These are phyloP conservation scores for Nicotiana knightiana DNA, from an alignment of 257 asterid species.

Conservation along the genomic window DNA sequence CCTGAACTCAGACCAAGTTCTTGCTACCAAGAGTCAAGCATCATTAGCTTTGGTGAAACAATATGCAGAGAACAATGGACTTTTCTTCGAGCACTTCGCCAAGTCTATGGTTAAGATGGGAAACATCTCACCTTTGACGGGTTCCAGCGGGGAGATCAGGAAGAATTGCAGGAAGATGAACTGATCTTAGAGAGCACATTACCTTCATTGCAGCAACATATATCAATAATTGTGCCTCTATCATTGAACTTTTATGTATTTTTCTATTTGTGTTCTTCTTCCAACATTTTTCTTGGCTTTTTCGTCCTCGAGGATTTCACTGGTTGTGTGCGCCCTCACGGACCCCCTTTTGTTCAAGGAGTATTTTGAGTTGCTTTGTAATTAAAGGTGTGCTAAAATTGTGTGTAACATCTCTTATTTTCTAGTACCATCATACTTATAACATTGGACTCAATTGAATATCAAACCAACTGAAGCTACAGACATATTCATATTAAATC, in stretches of 20 bases:
- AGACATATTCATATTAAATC: neutral
- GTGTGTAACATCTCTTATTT: neutral
- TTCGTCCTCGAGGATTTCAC: neutral
- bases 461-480: neutral
- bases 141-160: slow-evolving; percentile 66
- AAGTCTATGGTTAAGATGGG: slow-evolving; percentile 84
- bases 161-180: slow-evolving; percentile 71
- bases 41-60: slow-evolving; percentile 61
- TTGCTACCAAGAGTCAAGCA: slow-evolving; percentile 57
- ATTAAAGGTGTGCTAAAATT: neutral
- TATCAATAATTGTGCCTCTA: neutral
- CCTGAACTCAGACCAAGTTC: slow-evolving; percentile 68
- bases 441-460: neutral
- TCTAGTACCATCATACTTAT: neutral
- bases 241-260: neutral
- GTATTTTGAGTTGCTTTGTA: neutral
- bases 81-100: slow-evolving; percentile 77
- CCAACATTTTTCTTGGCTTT: neutral
- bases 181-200: slow-evolving; percentile 1
- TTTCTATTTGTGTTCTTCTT: neutral
- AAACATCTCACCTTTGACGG: slow-evolving; percentile 76
- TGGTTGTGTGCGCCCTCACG: neutral
- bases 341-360: neutral
- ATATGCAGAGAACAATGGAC: slow-evolving; percentile 46
- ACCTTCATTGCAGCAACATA: neutral